A percentile compares a stretch with the other conserved stretches of the same genome.
These are phyloP conservation scores for Cyclostephanos invisitatus DNA, from an alignment of 108 stramenopile genomes.

Conservation along the genomic window DNA sequence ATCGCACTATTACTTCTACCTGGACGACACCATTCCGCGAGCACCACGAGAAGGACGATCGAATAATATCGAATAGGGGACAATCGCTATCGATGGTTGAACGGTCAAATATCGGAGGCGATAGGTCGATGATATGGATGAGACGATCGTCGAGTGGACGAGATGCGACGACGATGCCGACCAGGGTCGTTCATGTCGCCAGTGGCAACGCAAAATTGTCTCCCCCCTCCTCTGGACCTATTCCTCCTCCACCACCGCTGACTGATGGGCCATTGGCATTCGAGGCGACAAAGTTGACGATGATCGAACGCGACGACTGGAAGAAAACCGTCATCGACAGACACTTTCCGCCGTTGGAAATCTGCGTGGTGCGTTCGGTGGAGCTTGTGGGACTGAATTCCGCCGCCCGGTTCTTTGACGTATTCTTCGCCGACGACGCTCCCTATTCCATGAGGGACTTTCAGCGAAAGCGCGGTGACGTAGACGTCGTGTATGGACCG, in stretches of 20 bases:
- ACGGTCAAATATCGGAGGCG: not conserved
- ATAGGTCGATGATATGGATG: not conserved
- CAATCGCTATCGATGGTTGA: not conserved
- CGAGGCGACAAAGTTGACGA: not conserved
- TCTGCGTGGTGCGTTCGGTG: slow-evolving; percentile 48
- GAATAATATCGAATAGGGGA: too few species aligned
- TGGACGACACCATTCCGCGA: too few species aligned
- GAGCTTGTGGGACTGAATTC: slow-evolving; percentile 61
- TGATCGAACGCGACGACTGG: not conserved
- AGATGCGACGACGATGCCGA: not conserved
- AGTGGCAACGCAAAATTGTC: not conserved
- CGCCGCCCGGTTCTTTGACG: slow-evolving; percentile 69
- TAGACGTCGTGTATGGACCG: slow-evolving; percentile 65
- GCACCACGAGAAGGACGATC: not conserved
- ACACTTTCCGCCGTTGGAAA: slow-evolving; percentile 56
- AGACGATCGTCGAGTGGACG: not conserved
- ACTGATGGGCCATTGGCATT: not conserved
- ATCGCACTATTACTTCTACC: too few species aligned
- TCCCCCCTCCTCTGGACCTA: not conserved
- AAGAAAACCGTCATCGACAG: slow-evolving; percentile 9
- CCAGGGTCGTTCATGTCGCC: not conserved
- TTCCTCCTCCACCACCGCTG: not conserved
- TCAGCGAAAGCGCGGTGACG: slow-evolving; percentile 69
- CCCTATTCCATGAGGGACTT: slow-evolving; percentile 78
- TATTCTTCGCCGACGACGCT: slow-evolving; percentile 80